A percentile compares a stretch with the other conserved stretches of the same genome.
Evolutionary conservation across 2,329 filamentous ascomycete genomes (phyloP).

Genomic region (Xylaria sp.): DNA sequence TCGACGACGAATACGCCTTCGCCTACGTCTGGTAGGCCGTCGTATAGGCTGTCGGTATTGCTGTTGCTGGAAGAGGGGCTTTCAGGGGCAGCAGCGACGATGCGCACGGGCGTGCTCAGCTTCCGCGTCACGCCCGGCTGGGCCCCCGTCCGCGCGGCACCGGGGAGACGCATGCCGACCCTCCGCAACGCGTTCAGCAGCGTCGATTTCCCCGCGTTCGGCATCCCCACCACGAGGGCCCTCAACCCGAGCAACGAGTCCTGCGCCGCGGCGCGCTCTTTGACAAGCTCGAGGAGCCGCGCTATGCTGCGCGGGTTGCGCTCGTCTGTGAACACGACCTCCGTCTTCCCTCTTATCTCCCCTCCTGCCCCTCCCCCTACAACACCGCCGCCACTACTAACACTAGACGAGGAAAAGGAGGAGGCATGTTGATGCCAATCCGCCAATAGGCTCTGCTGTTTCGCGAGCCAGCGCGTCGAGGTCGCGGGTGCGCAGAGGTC

Average conservation of each 20-base stretch:
- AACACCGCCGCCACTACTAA: too few species aligned
- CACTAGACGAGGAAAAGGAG: not conserved
- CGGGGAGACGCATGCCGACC: constrained; percentile 63
- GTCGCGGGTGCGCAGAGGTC: constrained; percentile 65
- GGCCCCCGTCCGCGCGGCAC: constrained; percentile 81
- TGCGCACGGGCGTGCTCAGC: constrained; percentile 81
- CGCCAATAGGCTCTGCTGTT: constrained; percentile 29
- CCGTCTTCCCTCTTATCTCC: constrained; percentile 11
- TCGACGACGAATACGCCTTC: constrained; percentile 84
- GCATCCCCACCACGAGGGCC: constrained; percentile 92
- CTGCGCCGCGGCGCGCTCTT: constrained; percentile 52
- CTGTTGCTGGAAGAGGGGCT: too few species aligned
- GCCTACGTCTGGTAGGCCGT: constrained; percentile 42
- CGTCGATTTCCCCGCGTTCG: constrained; percentile 95
- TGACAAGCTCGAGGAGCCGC: constrained; percentile 55
- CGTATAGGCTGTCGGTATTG: not conserved
- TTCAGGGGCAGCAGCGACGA: constrained; percentile 49
- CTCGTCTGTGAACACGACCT: constrained; percentile 54
- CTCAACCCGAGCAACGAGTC: constrained; percentile 80
- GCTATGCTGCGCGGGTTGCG: constrained; percentile 42
- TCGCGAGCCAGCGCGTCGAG: constrained; percentile 31
- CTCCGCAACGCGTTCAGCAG: constrained; percentile 86
- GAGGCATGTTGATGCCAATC: constrained; percentile 22
- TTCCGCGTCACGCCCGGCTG: constrained; percentile 91
- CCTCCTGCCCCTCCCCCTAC: not conserved